A percentile compares a stretch with the other conserved stretches of the same genome.
Conservation (phyloP, 768 basidiomycete genomes). For the Macrolepiota dolichaula region DNA sequence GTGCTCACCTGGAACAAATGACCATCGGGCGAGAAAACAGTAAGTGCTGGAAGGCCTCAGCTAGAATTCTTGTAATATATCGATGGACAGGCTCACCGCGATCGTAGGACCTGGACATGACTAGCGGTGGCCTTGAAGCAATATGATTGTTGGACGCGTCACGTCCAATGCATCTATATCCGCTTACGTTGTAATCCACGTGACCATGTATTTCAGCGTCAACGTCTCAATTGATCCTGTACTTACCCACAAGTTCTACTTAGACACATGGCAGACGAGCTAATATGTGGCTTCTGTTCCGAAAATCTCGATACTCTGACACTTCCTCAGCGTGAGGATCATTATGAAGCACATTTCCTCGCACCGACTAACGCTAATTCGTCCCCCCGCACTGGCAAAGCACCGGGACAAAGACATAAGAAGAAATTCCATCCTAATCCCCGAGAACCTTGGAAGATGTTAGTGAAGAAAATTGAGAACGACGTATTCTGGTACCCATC, state of each 20-base stretch:
- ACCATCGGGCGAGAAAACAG: slow-evolving; percentile 98
- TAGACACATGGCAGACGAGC: slow-evolving; percentile 5
- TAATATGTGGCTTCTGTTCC: slow-evolving; percentile 51
- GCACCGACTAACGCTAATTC: not conserved
- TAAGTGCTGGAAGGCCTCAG: slow-evolving; percentile 63
- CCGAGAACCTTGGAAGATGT: slow-evolving; percentile 9
- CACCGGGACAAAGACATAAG: slow-evolving; percentile 6
- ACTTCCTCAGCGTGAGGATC: slow-evolving; percentile 38
- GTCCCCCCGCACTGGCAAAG: not conserved
- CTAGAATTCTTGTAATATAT: not conserved
- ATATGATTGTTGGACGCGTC: slow-evolving; percentile 38
- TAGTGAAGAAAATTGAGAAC: slow-evolving; percentile 20
- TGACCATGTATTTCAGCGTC: slow-evolving; percentile 2
- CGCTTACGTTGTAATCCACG: slow-evolving; percentile 23
- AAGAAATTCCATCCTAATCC: slow-evolving; percentile 16
- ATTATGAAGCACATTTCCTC: slow-evolving; percentile 53
- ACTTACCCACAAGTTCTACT: not conserved
- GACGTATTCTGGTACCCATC: slow-evolving; percentile 69
- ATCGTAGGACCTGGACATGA: slow-evolving; percentile 95
- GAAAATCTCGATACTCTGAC: slow-evolving; percentile 35
- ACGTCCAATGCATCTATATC: slow-evolving; percentile 31
- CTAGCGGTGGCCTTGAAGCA: slow-evolving; percentile 18
- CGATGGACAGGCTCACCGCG: slow-evolving; percentile 56
- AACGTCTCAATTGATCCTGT: not conserved
- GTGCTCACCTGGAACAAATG: slow-evolving; percentile 89